Evolutionary conservation across 164 flowering plant species (phyloP).

Genomic region (Sextonia rubra): DNA sequence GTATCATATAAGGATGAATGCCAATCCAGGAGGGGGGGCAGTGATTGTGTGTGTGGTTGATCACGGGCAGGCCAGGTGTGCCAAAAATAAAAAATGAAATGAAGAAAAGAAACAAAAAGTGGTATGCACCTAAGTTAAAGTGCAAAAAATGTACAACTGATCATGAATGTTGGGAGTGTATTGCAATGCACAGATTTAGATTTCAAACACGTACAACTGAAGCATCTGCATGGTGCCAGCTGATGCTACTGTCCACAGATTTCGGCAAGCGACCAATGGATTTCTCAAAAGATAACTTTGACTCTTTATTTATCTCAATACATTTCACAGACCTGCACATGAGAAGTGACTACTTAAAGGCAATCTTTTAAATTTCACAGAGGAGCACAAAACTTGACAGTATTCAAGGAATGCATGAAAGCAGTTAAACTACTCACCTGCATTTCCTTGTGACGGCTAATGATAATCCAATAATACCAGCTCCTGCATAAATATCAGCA

Average conservation of each 20-base stretch:
- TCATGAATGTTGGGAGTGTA: neutral
- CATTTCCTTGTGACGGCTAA: constrained; percentile 76
- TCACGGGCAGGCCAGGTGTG: no score
- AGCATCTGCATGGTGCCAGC: constrained; percentile 93
- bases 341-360: constrained; percentile 1
- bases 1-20: no score
- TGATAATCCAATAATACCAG: constrained; percentile 93
- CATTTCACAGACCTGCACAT: constrained; percentile 77
- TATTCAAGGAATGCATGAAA: constrained; percentile 1
- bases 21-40: no score
- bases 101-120: no score
- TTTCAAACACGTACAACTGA: constrained; percentile 51
- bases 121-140: no score
- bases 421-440: constrained; percentile 47
- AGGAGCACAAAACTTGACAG: neutral
- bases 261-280: constrained; percentile 67
- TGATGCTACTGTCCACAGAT: constrained; percentile 60
- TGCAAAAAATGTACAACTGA: no score
- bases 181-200: neutral
- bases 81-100: no score
- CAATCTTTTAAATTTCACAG: neutral
- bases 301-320: constrained; percentile 85
- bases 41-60: no score
- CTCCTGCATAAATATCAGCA: constrained; percentile 94
- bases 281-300: constrained; percentile 85